Evolutionary conservation across 2,329 filamentous ascomycete species (phyloP), one percentile per base, ranked within the genome.

Genomic region (Arthrobotrys musiformis): DNA sequence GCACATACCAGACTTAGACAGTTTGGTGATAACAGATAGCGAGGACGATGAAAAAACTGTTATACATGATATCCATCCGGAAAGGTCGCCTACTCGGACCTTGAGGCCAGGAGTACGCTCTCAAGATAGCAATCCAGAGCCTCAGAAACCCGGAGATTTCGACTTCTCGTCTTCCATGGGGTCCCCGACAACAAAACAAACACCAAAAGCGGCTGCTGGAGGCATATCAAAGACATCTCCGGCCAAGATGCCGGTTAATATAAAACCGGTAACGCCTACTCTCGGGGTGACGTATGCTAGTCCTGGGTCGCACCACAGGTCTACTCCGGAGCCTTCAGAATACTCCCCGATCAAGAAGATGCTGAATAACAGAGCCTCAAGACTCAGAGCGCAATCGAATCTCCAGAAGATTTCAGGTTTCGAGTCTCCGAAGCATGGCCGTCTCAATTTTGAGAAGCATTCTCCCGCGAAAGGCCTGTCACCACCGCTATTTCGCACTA

Each of bases 331-430:
- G 5, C 64, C 72, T 1, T 6, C 17, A n/a, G 61, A 77, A 48
- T 37, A 4, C 33, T 77, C 73, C 2, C 73, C 73, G 11, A 62
- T 70, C 22, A 70, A 61, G 26, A 42, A 11, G 9, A 4, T 77
- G 15, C 44, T 77, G 2, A 70, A 54, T 40, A 77, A 77, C 28
- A 70, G 52, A 37, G 50, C 66, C 17, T 40, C 66, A 1, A 77
- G 60, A 26, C 66, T 77, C 11, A 40, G 66, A 54, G 62, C 66
- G 2, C 67, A 58, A 33, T 66, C 66, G 15, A 77, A 77, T 26
- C 33, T 77, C 3, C 35, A 61, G 15, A 77, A 67, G 24, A 61
- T 77, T 7, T 22, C 60, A 1, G 19, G 28, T 2, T 58, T 44
- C 30, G 50, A 67, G 13, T 15, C 42, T 8, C 60, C 66, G 1